Evolutionary conservation across 495 filamentous ascomycete genomes (phyloP).

Genomic region (Penicillium robsamsonii): DNA sequence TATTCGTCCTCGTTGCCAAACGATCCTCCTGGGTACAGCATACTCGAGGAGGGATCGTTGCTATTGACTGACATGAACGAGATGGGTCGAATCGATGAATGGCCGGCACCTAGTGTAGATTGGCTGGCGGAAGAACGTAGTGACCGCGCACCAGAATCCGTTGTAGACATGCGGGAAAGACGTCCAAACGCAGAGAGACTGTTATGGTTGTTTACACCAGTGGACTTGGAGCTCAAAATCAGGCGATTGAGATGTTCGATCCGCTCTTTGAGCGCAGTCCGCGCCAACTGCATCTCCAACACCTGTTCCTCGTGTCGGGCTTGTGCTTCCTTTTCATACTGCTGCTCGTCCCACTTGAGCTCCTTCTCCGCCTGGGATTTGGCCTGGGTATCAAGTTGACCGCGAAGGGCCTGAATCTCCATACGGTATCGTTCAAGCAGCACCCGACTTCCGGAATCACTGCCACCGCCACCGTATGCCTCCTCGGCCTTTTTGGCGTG

Average conservation of each 20-base stretch:
- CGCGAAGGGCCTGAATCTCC: constrained; percentile 82
- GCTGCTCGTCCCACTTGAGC: constrained; percentile 64
- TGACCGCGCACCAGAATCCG: constrained; percentile 51
- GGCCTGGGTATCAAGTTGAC: constrained; percentile 75
- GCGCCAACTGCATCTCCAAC: constrained; percentile 94
- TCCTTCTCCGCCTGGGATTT: constrained; percentile 68
- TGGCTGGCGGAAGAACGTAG: constrained; percentile 70
- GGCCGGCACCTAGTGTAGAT: constrained; percentile 58
- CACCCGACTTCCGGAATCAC: constrained; percentile 79
- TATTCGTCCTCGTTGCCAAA: constrained; percentile 62
- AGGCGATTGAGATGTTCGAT: constrained; percentile 97
- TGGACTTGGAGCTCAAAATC: constrained; percentile 92
- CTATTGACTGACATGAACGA: constrained; percentile 62
- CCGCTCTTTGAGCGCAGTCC: constrained; percentile 92
- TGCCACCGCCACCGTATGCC: constrained; percentile 65
- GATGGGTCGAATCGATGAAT: constrained; percentile 57
- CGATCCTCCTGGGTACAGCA: constrained; percentile 35
- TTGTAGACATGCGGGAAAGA: constrained; percentile 59
- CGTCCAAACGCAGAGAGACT: constrained; percentile 71
- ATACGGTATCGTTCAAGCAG: constrained; percentile 90
- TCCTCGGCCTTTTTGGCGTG: constrained; percentile 96
- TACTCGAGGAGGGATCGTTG: constrained; percentile 38
- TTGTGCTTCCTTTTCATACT: constrained; percentile 76
- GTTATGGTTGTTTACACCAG: constrained; percentile 78
- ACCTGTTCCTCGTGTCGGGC: constrained; percentile 94